Percentiles rank a stretch among this genome's conserved stretches.
Conservation (phyloP, 768 basidiomycete species). For the Leccinum subgranulosum region DNA sequence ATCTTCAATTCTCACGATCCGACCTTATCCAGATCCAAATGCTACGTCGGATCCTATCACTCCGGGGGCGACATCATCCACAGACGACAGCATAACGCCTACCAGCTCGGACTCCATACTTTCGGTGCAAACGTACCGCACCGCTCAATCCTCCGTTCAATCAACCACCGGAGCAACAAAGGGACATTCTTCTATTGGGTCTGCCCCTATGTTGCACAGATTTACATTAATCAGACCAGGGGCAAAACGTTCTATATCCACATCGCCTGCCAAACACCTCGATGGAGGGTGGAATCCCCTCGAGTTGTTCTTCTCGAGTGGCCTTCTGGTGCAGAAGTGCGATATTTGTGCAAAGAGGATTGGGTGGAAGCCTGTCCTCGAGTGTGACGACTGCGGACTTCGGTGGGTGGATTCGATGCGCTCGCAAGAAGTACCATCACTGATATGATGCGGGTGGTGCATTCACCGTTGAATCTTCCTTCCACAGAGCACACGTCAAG, state of each 20-base stretch:
- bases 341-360: conserved; percentile 79
- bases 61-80: conserved; percentile 32
- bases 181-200: conserved; percentile 67
- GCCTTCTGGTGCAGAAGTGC: conserved; percentile 70
- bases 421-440: conserved; percentile 11
- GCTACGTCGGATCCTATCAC: conserved; percentile 39
- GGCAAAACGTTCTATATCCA: conserved; percentile 45
- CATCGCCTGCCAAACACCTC: conserved; percentile 23
- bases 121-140: conserved; percentile 62
- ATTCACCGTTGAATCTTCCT: conserved; percentile 10
- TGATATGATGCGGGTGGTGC: conserved; percentile 13
- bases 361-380: conserved; percentile 81
- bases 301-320: conserved; percentile 75
- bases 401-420: conserved; percentile 40
- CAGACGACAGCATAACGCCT: conserved; percentile 34
- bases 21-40: conserved; percentile 52
- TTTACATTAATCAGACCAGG: conserved; percentile 87
- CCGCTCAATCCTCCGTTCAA: conserved; percentile 47
- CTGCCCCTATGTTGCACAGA: conserved; percentile 66
- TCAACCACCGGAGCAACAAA: conserved; percentile 70
- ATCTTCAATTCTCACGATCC: conserved; percentile 74
- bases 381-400: conserved; percentile 88
- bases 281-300: conserved; percentile 69
- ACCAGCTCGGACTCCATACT: conserved; percentile 45
- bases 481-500: conserved; percentile 72